Percentiles rank a stretch among this genome's conserved stretches.
phyloP scores from a whole-genome alignment of 495 filamentous ascomycete genomes.

The Penicillium lagena region DNA sequence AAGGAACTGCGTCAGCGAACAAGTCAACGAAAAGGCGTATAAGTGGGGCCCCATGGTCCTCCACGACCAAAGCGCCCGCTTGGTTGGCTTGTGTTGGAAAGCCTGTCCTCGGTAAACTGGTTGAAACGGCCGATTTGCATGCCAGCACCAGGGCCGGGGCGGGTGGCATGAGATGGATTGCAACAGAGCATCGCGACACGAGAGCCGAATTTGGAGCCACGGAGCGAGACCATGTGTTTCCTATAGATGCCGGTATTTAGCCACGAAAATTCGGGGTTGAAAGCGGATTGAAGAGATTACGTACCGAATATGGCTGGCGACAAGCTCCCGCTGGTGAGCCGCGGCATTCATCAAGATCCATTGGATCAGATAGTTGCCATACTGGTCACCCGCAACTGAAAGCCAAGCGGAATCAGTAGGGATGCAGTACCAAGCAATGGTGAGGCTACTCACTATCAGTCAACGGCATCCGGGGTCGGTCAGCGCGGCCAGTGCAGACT shows the following conservation, averaged over 20 bases:
- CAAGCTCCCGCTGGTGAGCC: conserved; percentile 83
- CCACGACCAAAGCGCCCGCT: conserved; percentile 29
- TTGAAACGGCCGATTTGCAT: conserved; percentile 51
- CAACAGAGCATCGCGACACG: conserved; percentile 98
- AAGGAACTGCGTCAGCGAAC: neutral
- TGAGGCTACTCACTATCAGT: conserved; percentile 69
- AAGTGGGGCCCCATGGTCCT: conserved; percentile 32
- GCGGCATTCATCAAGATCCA: conserved; percentile 88
- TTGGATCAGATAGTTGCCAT: conserved; percentile 96
- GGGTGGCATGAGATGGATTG: conserved; percentile 80
- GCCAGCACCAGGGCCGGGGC: conserved; percentile 74
- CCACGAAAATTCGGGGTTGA: neutral
- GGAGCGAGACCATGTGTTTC: conserved; percentile 99
- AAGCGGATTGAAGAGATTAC: neutral
- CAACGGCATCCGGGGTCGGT: conserved; percentile 91
- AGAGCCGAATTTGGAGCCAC: conserved; percentile 96
- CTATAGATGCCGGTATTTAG: conserved; percentile 17
- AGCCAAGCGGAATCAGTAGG: neutral
- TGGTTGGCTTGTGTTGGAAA: conserved; percentile 19
- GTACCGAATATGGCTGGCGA: conserved; percentile 83
- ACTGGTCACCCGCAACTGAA: conserved; percentile 89
- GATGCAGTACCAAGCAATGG: neutral
- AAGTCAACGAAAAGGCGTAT: conserved; percentile 31
- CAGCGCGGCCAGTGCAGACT: conserved; percentile 82
- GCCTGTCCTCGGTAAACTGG: conserved; percentile 48